Base-by-base conservation (phyloP, 345 rosid genomes). In the Ricinus communis region DNA sequence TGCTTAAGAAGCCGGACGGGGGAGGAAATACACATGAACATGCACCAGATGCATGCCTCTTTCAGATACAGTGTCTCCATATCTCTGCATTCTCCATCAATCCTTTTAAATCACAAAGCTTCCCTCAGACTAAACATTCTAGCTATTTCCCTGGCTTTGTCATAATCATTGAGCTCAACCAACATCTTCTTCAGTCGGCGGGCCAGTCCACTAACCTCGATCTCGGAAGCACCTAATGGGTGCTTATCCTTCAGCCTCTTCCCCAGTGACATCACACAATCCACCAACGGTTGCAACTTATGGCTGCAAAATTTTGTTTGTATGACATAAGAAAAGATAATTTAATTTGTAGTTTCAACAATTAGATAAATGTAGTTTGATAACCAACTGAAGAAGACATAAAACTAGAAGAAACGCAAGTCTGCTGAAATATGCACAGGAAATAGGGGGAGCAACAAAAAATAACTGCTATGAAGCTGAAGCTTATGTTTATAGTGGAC, bases 151-250 rank as follows among this genome's bases (percentile, higher is more conserved):
- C 93, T 78, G 15, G 95, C 98, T 59, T 68, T 79, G 80, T 94
- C 99, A 33, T 95, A 93, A 68, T 95, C 96, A 21, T 90, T 87
- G 77, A 94, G 90, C 63, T 87, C 93, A 10, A 92, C 97, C 52
- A 91, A 82, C 86, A 94, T 79, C 84, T 81, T 90, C 88, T 90
- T 91, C 83, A 93, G 60, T 72, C 97, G 79, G 51, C 93, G 87
- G 24, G 96, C 95, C 57, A 95, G 97, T 68, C 85, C 90, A 64
- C 82, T 83, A 2, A 82, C 81, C 79, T 90, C 99, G 11, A 50
- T 71, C 38, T 84, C 87, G 25, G 76, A 74, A 73, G 79, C 80
- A 49, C 91, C 94, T 2, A 86, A 81, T 22, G 60, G 68, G 16
- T 78, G 87, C 82, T 83, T 90, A 70, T 84, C 82, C 81, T 86